These are phyloP conservation scores for Antitrichia curtipendula DNA, from an alignment of 225 moss, liverwort and hornwort genomes.

Conservation along the genomic window DNA sequence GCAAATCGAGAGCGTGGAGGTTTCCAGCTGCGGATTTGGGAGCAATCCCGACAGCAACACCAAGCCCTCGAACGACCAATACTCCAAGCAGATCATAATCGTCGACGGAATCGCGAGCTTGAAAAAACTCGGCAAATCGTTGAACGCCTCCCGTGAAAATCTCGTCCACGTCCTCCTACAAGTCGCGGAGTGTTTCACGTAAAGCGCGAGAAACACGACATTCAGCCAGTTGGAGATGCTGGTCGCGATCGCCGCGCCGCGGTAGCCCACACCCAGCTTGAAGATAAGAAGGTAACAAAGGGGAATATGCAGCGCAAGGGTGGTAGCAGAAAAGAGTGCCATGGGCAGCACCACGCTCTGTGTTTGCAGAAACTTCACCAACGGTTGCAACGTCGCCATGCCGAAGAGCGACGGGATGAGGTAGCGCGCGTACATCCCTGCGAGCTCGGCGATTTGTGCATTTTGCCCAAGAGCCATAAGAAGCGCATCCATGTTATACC, in stretches of 20 bases:
- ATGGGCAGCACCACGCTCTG: constrained; percentile 60
- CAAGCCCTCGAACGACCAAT: constrained; percentile 57
- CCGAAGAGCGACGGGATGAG: constrained; percentile 52
- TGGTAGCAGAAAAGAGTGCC: constrained; percentile 34
- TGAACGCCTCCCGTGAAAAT: constrained; percentile 48
- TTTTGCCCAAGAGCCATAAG: constrained; percentile 35
- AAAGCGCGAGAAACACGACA: constrained; percentile 16
- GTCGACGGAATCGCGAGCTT: constrained; percentile 62
- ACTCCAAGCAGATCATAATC: constrained; percentile 69
- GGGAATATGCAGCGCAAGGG: constrained; percentile 32
- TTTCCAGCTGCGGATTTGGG: constrained; percentile 60
- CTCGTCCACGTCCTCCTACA: constrained; percentile 41
- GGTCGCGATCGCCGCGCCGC: constrained; percentile 57
- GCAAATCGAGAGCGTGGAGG: constrained; percentile 54
- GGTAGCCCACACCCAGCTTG: constrained; percentile 37
- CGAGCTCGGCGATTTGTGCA: constrained; percentile 31
- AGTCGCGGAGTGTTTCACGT: constrained; percentile 20
- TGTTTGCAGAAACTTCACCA: constrained; percentile 53
- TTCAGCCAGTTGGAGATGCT: constrained; percentile 49
- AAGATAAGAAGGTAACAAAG: constrained; percentile 48
- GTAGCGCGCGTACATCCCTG: constrained; percentile 33
- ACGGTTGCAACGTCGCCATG: constrained; percentile 36
- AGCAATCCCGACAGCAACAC: constrained; percentile 60
- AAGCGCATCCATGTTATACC: constrained; percentile 37
- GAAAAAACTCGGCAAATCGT: constrained; percentile 37